Percentiles rank a stretch among this genome's conserved stretches.
Conservation (phyloP, 202 grass and related monocot species). For the Musa balbisiana region DNA sequence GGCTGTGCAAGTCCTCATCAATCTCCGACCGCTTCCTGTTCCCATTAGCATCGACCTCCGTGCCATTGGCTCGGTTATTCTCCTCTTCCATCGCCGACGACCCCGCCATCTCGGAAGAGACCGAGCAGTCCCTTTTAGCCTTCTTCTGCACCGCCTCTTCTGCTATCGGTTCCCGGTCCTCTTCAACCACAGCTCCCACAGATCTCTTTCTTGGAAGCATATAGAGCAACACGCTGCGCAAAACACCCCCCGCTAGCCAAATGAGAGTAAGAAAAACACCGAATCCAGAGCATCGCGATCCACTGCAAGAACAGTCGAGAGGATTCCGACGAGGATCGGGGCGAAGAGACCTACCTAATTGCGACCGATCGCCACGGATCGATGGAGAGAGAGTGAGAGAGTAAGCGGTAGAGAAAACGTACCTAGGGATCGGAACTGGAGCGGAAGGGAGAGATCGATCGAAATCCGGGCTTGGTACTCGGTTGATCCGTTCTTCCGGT, state of each 20-base stretch:
- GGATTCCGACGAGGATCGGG: slow-evolving; percentile 21
- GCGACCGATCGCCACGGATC: slow-evolving; percentile 9
- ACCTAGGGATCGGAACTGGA: background rate
- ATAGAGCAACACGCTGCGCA: slow-evolving; percentile 44
- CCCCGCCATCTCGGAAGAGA: background rate
- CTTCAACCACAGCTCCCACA: slow-evolving; percentile 21
- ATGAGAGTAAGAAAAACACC: slow-evolving; percentile 25
- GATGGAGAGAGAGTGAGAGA: background rate
- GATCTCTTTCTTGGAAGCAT: slow-evolving; percentile 59
- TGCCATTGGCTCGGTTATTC: background rate
- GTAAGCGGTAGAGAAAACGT: background rate
- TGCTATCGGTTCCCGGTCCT: slow-evolving; percentile 19
- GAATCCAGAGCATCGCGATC: slow-evolving; percentile 18
- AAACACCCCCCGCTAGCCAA: slow-evolving; percentile 25
- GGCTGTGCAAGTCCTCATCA: slow-evolving; percentile 80
- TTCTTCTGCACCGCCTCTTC: slow-evolving; percentile 43
- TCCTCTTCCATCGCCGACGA: background rate
- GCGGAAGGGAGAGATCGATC: too few relatives aligned
- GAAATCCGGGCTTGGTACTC: too few relatives aligned
- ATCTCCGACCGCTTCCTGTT: slow-evolving; percentile 34
- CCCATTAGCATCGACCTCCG: slow-evolving; percentile 19
- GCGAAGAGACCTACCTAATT: slow-evolving; percentile 11
- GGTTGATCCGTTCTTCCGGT: too few relatives aligned
- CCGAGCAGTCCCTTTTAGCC: slow-evolving; percentile 21
- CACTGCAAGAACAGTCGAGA: slow-evolving; percentile 15